These are phyloP conservation scores for Picea sitchensis DNA, from an alignment of 75 land plant species.

Conservation along the genomic window DNA sequence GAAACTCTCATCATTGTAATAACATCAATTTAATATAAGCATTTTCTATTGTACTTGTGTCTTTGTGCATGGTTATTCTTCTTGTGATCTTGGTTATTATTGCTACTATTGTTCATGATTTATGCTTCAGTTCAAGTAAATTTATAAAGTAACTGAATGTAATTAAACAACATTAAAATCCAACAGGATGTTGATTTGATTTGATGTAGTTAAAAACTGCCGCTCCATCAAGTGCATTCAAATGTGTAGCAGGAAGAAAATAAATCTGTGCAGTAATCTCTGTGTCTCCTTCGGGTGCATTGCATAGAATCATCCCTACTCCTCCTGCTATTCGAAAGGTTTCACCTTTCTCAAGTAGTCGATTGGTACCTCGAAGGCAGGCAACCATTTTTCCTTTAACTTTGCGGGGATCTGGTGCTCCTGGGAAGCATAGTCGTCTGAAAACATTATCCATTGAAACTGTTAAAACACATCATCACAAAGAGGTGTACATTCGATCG, in stretches of 20 bases:
- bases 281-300: constrained; percentile 1
- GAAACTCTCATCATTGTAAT: too few relatives aligned
- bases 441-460: too few relatives aligned
- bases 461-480: too few relatives aligned
- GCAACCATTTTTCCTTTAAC: constrained; percentile 29
- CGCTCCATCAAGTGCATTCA: constrained; percentile 15
- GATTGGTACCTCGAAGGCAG: constrained; percentile 15
- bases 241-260: constrained; percentile 47
- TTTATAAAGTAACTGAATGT: too few relatives aligned
- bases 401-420: constrained; percentile 18
- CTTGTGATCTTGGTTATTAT: too few relatives aligned
- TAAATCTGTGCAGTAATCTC: constrained; percentile 38
- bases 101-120: too few relatives aligned
- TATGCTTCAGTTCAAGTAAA: too few relatives aligned
- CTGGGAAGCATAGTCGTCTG: constrained; percentile 10
- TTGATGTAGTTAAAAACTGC: constrained; percentile 33
- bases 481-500: too few relatives aligned
- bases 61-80: too few relatives aligned
- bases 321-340: constrained; percentile 36
- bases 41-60: too few relatives aligned
- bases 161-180: background rate
- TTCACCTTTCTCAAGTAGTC: constrained; percentile 2
- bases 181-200: constrained; percentile 23
- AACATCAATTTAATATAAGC: too few relatives aligned
- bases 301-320: constrained; percentile 28